phyloP scores from a whole-genome alignment of 306 rosid genomes.

The Castanea crenata region DNA sequence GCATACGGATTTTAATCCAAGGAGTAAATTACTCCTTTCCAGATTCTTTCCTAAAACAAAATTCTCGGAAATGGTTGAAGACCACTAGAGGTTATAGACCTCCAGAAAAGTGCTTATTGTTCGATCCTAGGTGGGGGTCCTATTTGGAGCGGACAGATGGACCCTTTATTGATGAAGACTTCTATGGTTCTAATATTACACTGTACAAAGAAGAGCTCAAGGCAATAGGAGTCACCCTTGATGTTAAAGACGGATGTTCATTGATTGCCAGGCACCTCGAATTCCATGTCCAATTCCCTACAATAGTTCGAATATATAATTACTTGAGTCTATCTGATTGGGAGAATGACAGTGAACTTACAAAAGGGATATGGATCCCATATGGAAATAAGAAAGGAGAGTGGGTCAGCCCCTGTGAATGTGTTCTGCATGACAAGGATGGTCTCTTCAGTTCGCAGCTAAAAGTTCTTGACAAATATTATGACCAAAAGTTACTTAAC shows the following conservation, averaged over 20 bases:
- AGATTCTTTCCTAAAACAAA: constrained; percentile 23
- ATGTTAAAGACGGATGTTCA: constrained; percentile 32
- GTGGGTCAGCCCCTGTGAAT: constrained; percentile 46
- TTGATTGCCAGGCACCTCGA: constrained; percentile 46
- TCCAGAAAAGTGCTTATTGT: constrained; percentile 53
- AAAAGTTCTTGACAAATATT: constrained; percentile 38
- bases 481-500: constrained; percentile 24
- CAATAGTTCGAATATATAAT: constrained; percentile 39
- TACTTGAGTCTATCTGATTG: constrained; percentile 38
- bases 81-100: constrained; percentile 51
- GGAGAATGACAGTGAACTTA: constrained; percentile 39
- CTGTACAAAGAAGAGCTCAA: constrained; percentile 47
- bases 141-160: constrained; percentile 51
- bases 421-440: constrained; percentile 52
- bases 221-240: constrained; percentile 48
- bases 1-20: constrained; percentile 28
- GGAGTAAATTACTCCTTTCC: constrained; percentile 11
- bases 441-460: constrained; percentile 52
- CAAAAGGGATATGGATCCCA: constrained; percentile 56
- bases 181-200: constrained; percentile 43
- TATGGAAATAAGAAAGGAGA: constrained; percentile 26
- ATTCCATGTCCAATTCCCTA: constrained; percentile 21
- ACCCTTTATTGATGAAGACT: constrained; percentile 59
- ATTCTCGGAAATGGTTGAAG: constrained; percentile 61
- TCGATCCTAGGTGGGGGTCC: constrained; percentile 39